Evolutionary conservation across 1,284 basidiomycete genomes (phyloP).

Genomic region (Tilletia horrida): DNA sequence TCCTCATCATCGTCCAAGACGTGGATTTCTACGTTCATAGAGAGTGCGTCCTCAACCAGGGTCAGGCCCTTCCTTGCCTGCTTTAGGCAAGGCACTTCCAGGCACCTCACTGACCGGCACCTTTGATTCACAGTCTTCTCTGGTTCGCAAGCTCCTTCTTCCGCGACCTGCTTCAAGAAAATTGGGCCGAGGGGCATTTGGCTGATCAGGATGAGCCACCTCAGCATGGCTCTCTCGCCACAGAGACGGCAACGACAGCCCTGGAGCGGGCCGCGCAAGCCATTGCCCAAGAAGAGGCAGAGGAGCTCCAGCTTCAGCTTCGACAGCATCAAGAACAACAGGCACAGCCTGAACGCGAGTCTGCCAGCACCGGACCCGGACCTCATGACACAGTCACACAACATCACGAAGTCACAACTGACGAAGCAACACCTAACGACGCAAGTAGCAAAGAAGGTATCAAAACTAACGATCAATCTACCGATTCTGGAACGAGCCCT

Average conservation of each 20-base stretch:
- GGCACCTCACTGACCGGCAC: background rate
- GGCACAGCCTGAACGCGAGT: too few relatives aligned
- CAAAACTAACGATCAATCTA: too few relatives aligned
- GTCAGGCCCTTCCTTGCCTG: too few relatives aligned
- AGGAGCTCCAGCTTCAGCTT: too few relatives aligned
- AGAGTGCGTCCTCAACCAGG: conserved; percentile 22
- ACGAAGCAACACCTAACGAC: background rate
- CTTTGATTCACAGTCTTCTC: conserved; percentile 23
- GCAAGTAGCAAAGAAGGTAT: too few relatives aligned
- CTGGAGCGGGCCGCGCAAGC: too few relatives aligned
- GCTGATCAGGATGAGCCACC: background rate
- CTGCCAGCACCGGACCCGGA: too few relatives aligned
- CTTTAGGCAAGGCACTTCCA: background rate
- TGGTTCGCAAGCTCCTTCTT: conserved; percentile 40
- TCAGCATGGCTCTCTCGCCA: background rate
- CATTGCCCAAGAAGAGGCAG: too few relatives aligned
- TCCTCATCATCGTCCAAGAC: conserved; percentile 31
- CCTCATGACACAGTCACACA: too few relatives aligned
- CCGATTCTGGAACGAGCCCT: too few relatives aligned
- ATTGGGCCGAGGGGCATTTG: conserved; percentile 33
- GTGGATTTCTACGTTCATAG: conserved; percentile 41
- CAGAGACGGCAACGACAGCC: too few relatives aligned
- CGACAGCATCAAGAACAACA: too few relatives aligned
- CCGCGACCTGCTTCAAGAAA: conserved; percentile 28
- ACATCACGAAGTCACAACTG: background rate